phyloP scores from a whole-genome alignment of 2,329 filamentous ascomycete species.

The Neofusicoccum laricinum region DNA sequence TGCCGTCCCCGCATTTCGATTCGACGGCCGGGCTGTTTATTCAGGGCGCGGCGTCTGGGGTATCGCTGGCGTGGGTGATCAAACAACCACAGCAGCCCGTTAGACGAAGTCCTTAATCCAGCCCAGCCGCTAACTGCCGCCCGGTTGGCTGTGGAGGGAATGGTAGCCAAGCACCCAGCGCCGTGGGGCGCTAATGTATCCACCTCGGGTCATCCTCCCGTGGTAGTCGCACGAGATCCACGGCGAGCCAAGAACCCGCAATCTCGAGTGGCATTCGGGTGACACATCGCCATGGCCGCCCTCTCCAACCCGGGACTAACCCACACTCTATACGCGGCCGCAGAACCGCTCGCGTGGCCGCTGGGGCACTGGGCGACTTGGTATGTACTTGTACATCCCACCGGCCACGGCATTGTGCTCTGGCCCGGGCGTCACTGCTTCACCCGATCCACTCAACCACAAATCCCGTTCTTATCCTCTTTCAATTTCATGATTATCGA shows the following conservation, averaged over 20 bases:
- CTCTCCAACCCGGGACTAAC: neutral
- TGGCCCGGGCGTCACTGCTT: too few species aligned
- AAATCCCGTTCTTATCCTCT: neutral
- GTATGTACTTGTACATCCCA: neutral
- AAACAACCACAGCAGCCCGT: neutral
- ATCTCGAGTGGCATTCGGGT: neutral
- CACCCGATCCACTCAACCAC: too few species aligned
- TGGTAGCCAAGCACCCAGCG: neutral
- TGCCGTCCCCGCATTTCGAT: neutral
- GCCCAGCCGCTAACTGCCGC: neutral
- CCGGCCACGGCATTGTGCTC: neutral
- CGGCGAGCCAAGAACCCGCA: neutral
- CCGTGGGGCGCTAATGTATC: neutral
- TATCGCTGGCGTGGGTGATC: neutral
- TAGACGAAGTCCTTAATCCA: neutral
- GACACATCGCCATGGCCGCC: neutral
- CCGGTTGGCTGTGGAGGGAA: neutral
- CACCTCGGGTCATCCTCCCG: neutral
- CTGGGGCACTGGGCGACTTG: too few species aligned
- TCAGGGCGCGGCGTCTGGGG: neutral
- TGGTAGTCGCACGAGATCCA: neutral
- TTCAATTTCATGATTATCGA: constrained; percentile 14
- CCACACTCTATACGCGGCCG: neutral
- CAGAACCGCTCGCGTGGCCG: neutral
- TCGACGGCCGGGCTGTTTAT: neutral